phyloP scores from a whole-genome alignment of 1,139 yeast species.

The Blastobotrys capitulatus region DNA sequence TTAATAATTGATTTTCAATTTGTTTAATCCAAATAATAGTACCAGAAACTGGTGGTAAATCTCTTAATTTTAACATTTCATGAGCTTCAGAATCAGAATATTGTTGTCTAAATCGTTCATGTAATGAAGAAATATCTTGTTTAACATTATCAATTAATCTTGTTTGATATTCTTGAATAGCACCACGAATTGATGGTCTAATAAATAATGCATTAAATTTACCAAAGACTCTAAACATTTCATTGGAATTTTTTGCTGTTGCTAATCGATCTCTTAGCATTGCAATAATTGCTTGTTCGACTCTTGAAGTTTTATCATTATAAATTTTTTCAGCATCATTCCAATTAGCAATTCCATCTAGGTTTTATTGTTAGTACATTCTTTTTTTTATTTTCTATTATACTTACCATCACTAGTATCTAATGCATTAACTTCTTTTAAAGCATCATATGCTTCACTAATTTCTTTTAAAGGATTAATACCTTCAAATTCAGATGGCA shows the following conservation, averaged over 20 bases:
- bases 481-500: constrained; percentile 23
- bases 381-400: neutral
- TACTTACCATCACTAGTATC: constrained; percentile 36
- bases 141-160: constrained; percentile 45
- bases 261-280: constrained; percentile 39
- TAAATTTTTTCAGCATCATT: constrained; percentile 38
- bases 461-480: constrained; percentile 36
- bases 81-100: constrained; percentile 33
- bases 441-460: constrained; percentile 38
- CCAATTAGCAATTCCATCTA: constrained; percentile 38
- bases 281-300: constrained; percentile 44
- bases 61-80: constrained; percentile 37
- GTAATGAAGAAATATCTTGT: constrained; percentile 41
- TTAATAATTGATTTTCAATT: constrained; percentile 40
- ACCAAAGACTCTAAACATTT: constrained; percentile 48
- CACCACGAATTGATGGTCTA: constrained; percentile 48
- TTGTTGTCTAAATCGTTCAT: constrained; percentile 36
- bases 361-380: constrained; percentile 14
- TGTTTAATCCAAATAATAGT: constrained; percentile 49
- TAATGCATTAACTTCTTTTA: constrained; percentile 37
- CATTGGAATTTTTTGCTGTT: constrained; percentile 39
- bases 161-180: constrained; percentile 52
- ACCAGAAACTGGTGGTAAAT: constrained; percentile 45
- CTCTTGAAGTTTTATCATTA: constrained; percentile 38
- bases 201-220: constrained; percentile 43